These are phyloP conservation scores for Rhodofomes roseus DNA, from an alignment of 1,284 basidiomycete species.

Conservation along the genomic window DNA sequence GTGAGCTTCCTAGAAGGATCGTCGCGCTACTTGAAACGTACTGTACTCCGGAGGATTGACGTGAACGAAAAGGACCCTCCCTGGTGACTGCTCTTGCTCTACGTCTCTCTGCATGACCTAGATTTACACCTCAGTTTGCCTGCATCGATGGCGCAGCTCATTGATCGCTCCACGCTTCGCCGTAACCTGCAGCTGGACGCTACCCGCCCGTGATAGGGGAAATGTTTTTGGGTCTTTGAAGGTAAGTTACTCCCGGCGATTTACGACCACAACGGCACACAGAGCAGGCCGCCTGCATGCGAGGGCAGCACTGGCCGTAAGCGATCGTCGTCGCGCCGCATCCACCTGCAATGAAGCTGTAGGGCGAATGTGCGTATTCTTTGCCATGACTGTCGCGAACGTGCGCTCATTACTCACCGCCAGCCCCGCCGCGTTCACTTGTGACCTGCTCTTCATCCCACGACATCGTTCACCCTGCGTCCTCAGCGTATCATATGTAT, in stretches of 20 bases:
- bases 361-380: neutral
- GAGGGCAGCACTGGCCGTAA: neutral
- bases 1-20: neutral
- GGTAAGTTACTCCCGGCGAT: too few species aligned
- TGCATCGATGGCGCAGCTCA: too few species aligned
- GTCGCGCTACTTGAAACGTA: neutral
- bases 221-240: too few species aligned
- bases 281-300: neutral
- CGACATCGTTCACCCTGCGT: neutral
- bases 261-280: too few species aligned
- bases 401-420: neutral
- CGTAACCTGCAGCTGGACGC: too few species aligned
- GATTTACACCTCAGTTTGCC: too few species aligned
- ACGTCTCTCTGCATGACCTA: neutral
- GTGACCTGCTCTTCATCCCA: neutral
- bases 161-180: too few species aligned
- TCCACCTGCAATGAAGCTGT: neutral
- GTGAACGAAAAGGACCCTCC: neutral
- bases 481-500: neutral
- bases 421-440: neutral
- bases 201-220: too few species aligned
- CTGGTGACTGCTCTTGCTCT: neutral
- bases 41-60: neutral
- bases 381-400: neutral
- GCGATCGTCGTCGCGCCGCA: neutral